Evolutionary conservation across 2,329 filamentous ascomycete genomes (phyloP).

Genomic region (Phaeosphaeria sp.): DNA sequence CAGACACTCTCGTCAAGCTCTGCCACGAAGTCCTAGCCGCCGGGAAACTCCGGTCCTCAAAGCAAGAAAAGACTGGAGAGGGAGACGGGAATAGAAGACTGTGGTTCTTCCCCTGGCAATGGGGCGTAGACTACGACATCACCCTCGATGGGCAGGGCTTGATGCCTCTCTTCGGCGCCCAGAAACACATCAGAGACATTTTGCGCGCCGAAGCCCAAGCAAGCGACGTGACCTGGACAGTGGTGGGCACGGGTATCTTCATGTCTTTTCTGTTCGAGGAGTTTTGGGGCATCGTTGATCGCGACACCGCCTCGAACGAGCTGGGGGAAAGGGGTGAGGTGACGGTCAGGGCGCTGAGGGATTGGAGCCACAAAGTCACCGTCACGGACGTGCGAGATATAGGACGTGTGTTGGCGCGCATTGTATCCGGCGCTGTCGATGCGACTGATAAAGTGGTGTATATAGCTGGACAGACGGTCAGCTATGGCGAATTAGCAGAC

Average conservation of each 20-base stretch:
- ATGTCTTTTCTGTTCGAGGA: slow-evolving; percentile 72
- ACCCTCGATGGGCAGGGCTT: slow-evolving; percentile 63
- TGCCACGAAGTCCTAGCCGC: slow-evolving; percentile 62
- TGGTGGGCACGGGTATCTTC: slow-evolving; percentile 74
- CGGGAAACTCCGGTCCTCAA: slow-evolving; percentile 45
- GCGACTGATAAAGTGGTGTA: slow-evolving; percentile 57
- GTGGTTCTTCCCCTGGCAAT: slow-evolving; percentile 74
- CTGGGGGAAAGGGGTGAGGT: slow-evolving; percentile 9
- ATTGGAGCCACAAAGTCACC: slow-evolving; percentile 68
- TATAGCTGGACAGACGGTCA: slow-evolving; percentile 67
- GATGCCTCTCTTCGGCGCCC: slow-evolving; percentile 73
- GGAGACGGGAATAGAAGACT: slow-evolving; percentile 5
- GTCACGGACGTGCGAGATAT: slow-evolving; percentile 70
- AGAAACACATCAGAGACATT: slow-evolving; percentile 54
- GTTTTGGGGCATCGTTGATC: slow-evolving; percentile 68
- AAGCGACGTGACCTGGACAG: slow-evolving; percentile 62
- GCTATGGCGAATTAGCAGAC: slow-evolving; percentile 62
- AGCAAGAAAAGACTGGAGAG: not conserved
- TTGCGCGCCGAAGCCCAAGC: slow-evolving; percentile 27
- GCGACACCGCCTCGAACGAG: not conserved
- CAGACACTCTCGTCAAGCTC: slow-evolving; percentile 65
- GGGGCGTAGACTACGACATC: slow-evolving; percentile 73
- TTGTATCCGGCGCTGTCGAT: slow-evolving; percentile 50
- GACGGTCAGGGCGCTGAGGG: slow-evolving; percentile 62
- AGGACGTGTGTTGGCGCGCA: slow-evolving; percentile 63